Evolutionary conservation across 257 asterid genomes (phyloP).

Genomic region (Lycium barbarum): DNA sequence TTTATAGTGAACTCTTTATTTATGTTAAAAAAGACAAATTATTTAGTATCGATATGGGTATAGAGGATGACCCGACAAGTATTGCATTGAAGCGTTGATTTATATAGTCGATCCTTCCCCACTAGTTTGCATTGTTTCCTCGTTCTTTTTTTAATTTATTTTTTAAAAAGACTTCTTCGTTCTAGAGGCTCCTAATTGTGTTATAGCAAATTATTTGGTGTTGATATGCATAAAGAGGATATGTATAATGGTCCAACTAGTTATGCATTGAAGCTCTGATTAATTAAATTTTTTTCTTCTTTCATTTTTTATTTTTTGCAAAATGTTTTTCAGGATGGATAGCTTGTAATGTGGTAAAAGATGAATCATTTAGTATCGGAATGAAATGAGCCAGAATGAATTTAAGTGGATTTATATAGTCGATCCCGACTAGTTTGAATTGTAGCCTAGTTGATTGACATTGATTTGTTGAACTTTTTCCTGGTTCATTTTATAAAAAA

Average conservation of each 20-base stretch:
- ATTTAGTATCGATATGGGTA: not conserved
- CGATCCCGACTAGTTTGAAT: not conserved
- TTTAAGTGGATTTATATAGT: not conserved
- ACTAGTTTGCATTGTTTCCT: too few species aligned
- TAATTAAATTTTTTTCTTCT: not conserved
- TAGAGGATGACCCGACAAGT: not conserved
- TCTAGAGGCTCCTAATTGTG: too few species aligned
- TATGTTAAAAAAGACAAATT: not conserved
- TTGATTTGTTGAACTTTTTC: not conserved
- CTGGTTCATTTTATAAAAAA: not conserved
- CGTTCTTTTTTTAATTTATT: too few species aligned
- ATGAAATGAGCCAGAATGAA: not conserved
- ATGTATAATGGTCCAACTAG: not conserved
- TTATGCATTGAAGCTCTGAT: not conserved
- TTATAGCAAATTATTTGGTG: not conserved
- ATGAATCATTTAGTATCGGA: not conserved
- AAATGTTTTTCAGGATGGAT: not conserved
- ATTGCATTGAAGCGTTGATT: not conserved
- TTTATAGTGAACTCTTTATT: not conserved
- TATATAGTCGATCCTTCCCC: too few species aligned
- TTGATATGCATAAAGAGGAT: not conserved
- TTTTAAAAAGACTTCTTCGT: too few species aligned
- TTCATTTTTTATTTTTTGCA: too few species aligned
- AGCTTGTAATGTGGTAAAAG: not conserved
- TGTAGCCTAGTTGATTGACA: not conserved